These are phyloP conservation scores for Hymenotorrendiella dingleyae DNA, from an alignment of 2,329 filamentous ascomycete genomes.

Conservation along the genomic window DNA sequence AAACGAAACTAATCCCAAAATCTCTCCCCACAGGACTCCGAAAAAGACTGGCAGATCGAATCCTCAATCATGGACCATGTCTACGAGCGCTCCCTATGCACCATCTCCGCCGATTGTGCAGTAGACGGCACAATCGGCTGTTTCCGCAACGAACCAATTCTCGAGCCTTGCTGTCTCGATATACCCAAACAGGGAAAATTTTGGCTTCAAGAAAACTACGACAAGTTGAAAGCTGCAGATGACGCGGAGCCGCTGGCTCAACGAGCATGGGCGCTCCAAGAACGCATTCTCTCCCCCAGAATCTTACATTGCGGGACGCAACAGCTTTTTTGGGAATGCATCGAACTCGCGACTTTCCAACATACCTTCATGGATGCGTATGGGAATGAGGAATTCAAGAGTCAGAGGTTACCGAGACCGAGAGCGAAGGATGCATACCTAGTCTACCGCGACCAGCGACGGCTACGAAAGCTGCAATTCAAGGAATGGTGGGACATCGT, in stretches of 20 bases:
- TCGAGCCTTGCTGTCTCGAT: not conserved
- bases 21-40: no score
- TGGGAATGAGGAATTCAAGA: not conserved
- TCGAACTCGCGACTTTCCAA: not conserved
- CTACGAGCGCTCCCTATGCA: constrained; percentile 21
- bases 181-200: not conserved
- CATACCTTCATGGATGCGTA: not conserved
- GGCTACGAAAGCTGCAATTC: not conserved
- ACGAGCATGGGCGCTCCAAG: constrained; percentile 7
- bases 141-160: not conserved
- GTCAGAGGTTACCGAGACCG: no score
- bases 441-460: not conserved
- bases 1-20: no score
- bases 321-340: constrained; percentile 8
- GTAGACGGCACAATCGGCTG: not conserved
- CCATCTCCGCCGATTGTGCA: constrained; percentile 14
- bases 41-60: constrained; percentile 25
- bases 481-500: not conserved
- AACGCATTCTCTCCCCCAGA: constrained; percentile 1
- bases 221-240: not conserved
- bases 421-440: not conserved
- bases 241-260: not conserved
- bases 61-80: constrained; percentile 20
- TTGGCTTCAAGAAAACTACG: not conserved
- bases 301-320: constrained; percentile 2